phyloP scores from a whole-genome alignment of 768 basidiomycete genomes.

The Naganishia antarctica region DNA sequence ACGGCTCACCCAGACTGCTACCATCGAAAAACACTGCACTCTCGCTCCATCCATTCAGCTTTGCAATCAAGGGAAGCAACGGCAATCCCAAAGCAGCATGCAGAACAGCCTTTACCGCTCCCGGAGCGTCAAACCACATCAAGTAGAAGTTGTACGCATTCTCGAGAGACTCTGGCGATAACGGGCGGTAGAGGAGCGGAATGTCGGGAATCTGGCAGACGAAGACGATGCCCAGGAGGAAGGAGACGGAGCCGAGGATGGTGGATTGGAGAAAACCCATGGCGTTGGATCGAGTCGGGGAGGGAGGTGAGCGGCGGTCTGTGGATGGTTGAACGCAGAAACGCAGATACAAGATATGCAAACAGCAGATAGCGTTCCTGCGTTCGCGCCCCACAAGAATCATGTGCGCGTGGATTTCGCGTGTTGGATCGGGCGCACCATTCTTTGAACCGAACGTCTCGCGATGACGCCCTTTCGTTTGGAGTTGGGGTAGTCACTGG shows the following conservation, averaged over 20 bases:
- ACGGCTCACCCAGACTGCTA: conserved; percentile 66
- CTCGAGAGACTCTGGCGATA: conserved; percentile 62
- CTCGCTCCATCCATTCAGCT: conserved; percentile 82
- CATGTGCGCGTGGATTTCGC: too few species aligned
- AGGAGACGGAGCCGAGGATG: conserved; percentile 78
- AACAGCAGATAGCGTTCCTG: too few species aligned
- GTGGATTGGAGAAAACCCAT: conserved; percentile 90
- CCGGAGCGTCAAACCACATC: conserved; percentile 87
- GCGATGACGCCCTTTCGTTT: too few species aligned
- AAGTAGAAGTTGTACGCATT: conserved; percentile 86
- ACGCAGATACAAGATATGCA: too few species aligned
- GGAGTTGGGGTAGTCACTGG: too few species aligned
- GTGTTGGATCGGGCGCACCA: too few species aligned
- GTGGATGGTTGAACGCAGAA: background rate
- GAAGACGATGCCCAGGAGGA: conserved; percentile 69
- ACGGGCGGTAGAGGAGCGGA: conserved; percentile 64
- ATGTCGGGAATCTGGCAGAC: conserved; percentile 62
- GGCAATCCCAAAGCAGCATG: conserved; percentile 80
- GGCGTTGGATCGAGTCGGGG: conserved; percentile 1
- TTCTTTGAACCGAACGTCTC: too few species aligned
- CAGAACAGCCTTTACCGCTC: conserved; percentile 87
- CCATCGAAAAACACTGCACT: conserved; percentile 95
- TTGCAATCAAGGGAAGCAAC: conserved; percentile 66
- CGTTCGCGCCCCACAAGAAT: too few species aligned
- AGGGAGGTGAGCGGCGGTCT: background rate